Evolutionary conservation across 192 early-diverging fungal genomes (phyloP), one percentile per base, ranked within the genome.

Genomic region (Rhizoclosmatium globosum): DNA sequence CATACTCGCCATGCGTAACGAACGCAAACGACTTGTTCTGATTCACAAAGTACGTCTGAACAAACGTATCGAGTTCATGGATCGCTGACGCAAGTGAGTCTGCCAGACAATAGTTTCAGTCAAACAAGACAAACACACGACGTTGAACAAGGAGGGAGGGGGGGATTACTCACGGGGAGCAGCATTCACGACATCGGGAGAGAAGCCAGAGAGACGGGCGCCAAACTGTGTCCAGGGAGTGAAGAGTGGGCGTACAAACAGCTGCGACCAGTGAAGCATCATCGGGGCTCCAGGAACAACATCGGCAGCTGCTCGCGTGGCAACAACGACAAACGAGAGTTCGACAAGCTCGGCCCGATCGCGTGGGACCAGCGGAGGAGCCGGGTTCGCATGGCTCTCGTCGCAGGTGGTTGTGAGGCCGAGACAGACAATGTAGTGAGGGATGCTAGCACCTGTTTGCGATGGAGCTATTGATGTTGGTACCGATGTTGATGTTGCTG

Each of bases 401-500:
- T 94, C 92, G 81, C 91, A 91, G n/a, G 92, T 94, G 7, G 91
- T 89, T 74, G 92, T 91, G 42, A 91, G 79, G 71, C 91, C 83
- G n/a, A 93, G 78, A n/a, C 91, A 83, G 46, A 94, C 85, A 44
- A 92, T 85, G 44, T 84, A 87, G 73, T 92, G 88, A 38, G 64
- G 64, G 21, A 57, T 21, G 21, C 23, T 64, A 9, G 23, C 61
- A 11, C 61, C 61, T 11, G 11, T 64, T 53, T 53, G 50, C 50
- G 50, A 7, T 17, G 9, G 1, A 53, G 62, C 56, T 57, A 21
- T 21, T 57, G 56, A 15, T 57, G 56, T 57, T 57, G 56, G 15
- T 57, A 21, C 56, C 21, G 56, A 15, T 57, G 56, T n/a, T 57
- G 56, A 11, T 57, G 56, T n/a, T n/a, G 21, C 6, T 7, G 62